Conservation (phyloP, 306 rosid species). For the Mimosa pudica region DNA sequence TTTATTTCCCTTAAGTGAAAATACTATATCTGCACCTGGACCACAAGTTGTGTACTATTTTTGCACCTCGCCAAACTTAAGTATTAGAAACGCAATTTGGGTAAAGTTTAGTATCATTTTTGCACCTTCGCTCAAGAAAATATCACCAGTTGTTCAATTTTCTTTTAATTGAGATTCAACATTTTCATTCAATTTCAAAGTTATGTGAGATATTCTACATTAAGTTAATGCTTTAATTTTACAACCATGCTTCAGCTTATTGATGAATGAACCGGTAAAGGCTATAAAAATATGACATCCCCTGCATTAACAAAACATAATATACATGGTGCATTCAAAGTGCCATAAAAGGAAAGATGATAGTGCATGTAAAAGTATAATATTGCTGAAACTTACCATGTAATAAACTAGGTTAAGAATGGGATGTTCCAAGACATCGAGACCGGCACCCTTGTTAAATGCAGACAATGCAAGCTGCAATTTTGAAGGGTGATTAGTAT, state of each 20-base stretch:
- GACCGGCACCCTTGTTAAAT: slow-evolving; percentile 46
- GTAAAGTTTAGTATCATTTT: too few species aligned
- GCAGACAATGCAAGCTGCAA: slow-evolving; percentile 67
- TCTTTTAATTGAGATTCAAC: too few species aligned
- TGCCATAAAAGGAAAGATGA: not conserved
- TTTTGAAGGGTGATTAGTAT: slow-evolving; percentile 26
- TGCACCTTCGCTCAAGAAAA: too few species aligned
- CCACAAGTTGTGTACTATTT: too few species aligned
- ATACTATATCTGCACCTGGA: too few species aligned
- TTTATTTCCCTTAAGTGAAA: too few species aligned
- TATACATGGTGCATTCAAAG: not conserved
- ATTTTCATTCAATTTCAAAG: not conserved
- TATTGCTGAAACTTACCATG: slow-evolving; percentile 52
- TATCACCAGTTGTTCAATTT: too few species aligned
- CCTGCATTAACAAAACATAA: not conserved
- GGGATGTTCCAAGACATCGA: slow-evolving; percentile 67
- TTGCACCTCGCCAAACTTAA: too few species aligned
- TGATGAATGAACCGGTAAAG: not conserved
- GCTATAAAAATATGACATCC: slow-evolving; percentile 2
- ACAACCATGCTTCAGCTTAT: not conserved
- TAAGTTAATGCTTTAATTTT: not conserved
- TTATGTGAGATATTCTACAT: not conserved
- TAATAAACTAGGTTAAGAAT: slow-evolving; percentile 64
- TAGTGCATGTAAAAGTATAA: too few species aligned
- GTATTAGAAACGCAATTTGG: too few species aligned